phyloP scores from a whole-genome alignment of 352 stramenopile genomes.

The Globisporangium canariense region DNA sequence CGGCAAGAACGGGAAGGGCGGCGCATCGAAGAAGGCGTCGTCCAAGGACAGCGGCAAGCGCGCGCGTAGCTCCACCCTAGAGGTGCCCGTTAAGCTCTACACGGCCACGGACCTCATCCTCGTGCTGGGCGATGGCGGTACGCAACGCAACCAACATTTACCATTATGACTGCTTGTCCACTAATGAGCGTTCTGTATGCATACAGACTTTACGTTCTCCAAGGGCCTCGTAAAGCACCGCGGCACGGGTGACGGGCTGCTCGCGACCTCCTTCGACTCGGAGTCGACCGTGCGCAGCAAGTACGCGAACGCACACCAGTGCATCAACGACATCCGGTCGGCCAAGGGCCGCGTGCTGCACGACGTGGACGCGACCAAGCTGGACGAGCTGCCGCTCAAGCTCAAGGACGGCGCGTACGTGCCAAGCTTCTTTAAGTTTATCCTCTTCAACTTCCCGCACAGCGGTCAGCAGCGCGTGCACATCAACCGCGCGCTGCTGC shows the following conservation, averaged over 20 bases:
- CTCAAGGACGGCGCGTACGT: slow-evolving; percentile 23
- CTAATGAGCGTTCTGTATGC: not conserved
- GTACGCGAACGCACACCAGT: slow-evolving; percentile 73
- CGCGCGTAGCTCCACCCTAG: slow-evolving; percentile 11
- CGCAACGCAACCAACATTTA: too few relatives aligned
- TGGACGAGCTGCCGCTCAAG: slow-evolving; percentile 44
- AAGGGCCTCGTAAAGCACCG: slow-evolving; percentile 63
- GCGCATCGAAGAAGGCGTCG: not conserved
- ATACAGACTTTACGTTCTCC: slow-evolving; percentile 80
- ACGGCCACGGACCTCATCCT: slow-evolving; percentile 51
- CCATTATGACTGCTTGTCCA: not conserved
- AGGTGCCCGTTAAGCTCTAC: slow-evolving; percentile 38
- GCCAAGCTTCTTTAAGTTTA: slow-evolving; percentile 69
- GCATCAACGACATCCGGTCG: slow-evolving; percentile 49
- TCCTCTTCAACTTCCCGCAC: slow-evolving; percentile 90
- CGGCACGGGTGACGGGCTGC: slow-evolving; percentile 44
- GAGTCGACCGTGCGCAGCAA: slow-evolving; percentile 58
- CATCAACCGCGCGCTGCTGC: slow-evolving; percentile 75
- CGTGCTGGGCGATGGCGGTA: slow-evolving; percentile 75
- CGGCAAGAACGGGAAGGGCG: not conserved
- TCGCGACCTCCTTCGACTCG: slow-evolving; percentile 81
- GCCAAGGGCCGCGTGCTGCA: slow-evolving; percentile 57
- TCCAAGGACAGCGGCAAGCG: slow-evolving; percentile 22
- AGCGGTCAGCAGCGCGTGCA: slow-evolving; percentile 86
- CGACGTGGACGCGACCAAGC: slow-evolving; percentile 79